Base-by-base conservation (phyloP, 2,329 filamentous ascomycete species). In the Trichoderma harzianum region DNA sequence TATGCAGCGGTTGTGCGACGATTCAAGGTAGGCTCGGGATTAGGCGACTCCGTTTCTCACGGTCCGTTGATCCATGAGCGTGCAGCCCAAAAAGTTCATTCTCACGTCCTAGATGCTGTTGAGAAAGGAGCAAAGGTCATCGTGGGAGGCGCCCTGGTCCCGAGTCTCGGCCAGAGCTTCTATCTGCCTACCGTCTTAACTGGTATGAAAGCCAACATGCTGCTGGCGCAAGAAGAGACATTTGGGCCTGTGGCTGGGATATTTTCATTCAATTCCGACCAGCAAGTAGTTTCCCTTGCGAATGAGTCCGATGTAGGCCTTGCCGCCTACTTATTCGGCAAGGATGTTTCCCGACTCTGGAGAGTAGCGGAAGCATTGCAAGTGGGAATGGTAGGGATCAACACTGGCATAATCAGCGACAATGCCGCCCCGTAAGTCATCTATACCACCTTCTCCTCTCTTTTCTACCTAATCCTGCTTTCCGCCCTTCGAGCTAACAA, bases 291-390 rank as follows among this genome's bases (percentile, higher is more conserved):
- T n/a, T 43, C 39, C n/a, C 39, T 43, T 7, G 39, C 39, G 39
- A 43, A 43, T 1, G 39, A 43, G 8, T 43, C 39, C 0, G 39
- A 43, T 43, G 39, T 43, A 43, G 39, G 18, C 39, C 39, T 43
- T 43, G 92, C 92, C 1, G 91, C 90, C 0, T 94, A 94, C 82
- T 92, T 94, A 83, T 93, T 91, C 81, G 91, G 82, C 12, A 47
- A 69, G 78, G 78, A 73, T 80, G 86, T 76, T 71, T 84, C 4
- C 77, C 80, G 66, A 85, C 75, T 81, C n/a, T 78, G 77, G 60
- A 79, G 85, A 14, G 81, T 88, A 1, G 80, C 84, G 3, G 85
- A 87, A 76, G 82, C 79, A 5, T 79, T 92, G 58, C 87, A 92
- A 73, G 86, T 89, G 1, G 90, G 90, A 11, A 92, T 92, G 89